Evolutionary conservation across 345 rosid species (phyloP).

Genomic region (Populus tremula): DNA sequence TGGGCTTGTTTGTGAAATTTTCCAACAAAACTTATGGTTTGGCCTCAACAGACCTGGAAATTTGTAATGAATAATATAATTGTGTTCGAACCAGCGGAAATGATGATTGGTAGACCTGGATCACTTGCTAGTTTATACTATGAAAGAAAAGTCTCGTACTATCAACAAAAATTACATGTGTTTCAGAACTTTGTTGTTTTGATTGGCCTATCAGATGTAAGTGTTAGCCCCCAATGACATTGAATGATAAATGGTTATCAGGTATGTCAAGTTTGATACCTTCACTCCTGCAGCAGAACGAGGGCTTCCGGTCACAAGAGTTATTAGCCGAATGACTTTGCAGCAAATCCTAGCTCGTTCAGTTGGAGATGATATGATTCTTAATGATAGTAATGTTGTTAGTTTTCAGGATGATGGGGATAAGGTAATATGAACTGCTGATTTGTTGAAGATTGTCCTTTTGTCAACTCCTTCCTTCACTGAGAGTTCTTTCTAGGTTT

Average conservation of each 20-base stretch:
- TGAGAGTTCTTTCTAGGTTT: neutral
- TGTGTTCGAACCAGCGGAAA: neutral
- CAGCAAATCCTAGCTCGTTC: slow-evolving; percentile 76
- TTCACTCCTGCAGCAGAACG: slow-evolving; percentile 87
- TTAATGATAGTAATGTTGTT: slow-evolving; percentile 79
- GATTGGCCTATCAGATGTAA: slow-evolving; percentile 3
- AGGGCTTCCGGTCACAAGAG: slow-evolving; percentile 91
- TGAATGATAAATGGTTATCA: slow-evolving; percentile 33
- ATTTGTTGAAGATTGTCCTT: slow-evolving; percentile 4
- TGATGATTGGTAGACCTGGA: neutral
- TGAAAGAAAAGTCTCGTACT: neutral
- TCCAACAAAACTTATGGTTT: neutral
- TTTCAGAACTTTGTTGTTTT: neutral
- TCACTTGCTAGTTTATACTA: neutral
- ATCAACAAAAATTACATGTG: neutral
- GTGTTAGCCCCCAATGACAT: slow-evolving; percentile 16
- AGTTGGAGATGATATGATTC: slow-evolving; percentile 75
- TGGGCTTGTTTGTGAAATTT: neutral
- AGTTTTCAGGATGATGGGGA: slow-evolving; percentile 72
- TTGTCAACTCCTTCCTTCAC: neutral
- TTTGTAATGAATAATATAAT: neutral
- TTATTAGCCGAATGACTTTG: slow-evolving; percentile 84
- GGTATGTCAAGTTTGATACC: slow-evolving; percentile 91
- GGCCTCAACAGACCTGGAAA: neutral
- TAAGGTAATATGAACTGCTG: slow-evolving; percentile 46